phyloP scores from a whole-genome alignment of 108 stramenopile genomes.

The Mediolabrus comicus region DNA sequence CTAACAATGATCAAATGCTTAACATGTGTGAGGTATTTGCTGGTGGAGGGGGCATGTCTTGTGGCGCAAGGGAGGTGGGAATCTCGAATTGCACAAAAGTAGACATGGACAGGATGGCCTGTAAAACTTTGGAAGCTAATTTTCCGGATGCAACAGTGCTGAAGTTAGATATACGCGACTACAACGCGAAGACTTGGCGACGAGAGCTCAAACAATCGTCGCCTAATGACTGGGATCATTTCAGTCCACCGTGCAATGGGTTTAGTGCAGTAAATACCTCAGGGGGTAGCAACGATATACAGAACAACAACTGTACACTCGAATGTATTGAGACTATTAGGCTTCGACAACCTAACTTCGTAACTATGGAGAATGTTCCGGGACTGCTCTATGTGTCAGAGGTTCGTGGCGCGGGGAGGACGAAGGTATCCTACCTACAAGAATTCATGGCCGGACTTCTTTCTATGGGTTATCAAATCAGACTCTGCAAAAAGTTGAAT shows the following conservation, averaged over 20 bases:
- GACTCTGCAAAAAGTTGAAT: not conserved
- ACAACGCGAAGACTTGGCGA: not conserved
- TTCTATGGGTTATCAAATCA: constrained; percentile 34
- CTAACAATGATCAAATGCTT: not conserved
- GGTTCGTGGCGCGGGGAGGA: not conserved
- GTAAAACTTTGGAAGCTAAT: constrained; percentile 17
- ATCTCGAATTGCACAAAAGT: constrained; percentile 10
- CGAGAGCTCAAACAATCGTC: not conserved
- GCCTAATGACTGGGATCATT: constrained; percentile 18
- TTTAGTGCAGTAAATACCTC: constrained; percentile 12
- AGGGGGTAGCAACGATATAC: constrained; percentile 39
- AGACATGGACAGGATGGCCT: constrained; percentile 15
- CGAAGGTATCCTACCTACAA: constrained; percentile 23
- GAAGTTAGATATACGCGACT: constrained; percentile 6
- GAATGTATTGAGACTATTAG: constrained; percentile 33
- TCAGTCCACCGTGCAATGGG: constrained; percentile 47
- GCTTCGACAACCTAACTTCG: constrained; percentile 25
- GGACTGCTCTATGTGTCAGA: constrained; percentile 12
- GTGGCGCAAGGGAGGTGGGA: not conserved
- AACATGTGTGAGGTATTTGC: constrained; percentile 16
- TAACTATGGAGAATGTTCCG: constrained; percentile 55
- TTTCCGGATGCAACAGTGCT: constrained; percentile 15
- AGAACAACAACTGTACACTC: constrained; percentile 40
- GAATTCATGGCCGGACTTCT: constrained; percentile 25
- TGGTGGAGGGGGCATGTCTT: constrained; percentile 23